A percentile compares a stretch with the other conserved stretches of the same genome.
These are phyloP conservation scores for Bocquillonia castaneifolia DNA, from an alignment of 441 rosid species.

Conservation along the genomic window DNA sequence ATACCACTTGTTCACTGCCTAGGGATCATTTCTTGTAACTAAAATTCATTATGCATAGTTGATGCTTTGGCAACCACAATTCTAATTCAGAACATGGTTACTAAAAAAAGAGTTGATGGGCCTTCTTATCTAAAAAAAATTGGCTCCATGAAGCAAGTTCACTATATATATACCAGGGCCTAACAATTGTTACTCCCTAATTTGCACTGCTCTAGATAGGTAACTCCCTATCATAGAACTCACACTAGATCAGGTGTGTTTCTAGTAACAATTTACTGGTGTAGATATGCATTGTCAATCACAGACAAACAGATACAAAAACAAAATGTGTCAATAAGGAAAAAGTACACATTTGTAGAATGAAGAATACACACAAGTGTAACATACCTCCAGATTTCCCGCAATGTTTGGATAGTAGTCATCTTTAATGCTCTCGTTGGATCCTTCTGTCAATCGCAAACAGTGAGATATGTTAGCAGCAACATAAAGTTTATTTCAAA, in stretches of 20 bases:
- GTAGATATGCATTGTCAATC: neutral
- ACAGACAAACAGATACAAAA: neutral
- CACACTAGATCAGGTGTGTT: too few species aligned
- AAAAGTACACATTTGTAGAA: neutral
- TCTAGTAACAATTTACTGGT: neutral
- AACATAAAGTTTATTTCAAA: neutral
- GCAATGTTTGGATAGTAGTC: slow-evolving; percentile 66
- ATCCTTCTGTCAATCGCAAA: slow-evolving; percentile 47
- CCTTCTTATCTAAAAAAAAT: neutral
- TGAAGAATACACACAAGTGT: neutral
- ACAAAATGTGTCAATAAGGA: neutral
- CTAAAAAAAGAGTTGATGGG: neutral
- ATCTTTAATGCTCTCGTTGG: slow-evolving; percentile 64
- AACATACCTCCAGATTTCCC: slow-evolving; percentile 81
- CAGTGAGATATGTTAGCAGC: neutral
- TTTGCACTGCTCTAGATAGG: neutral
- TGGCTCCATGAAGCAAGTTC: too few species aligned
- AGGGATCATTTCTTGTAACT: too few species aligned
- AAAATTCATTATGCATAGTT: neutral
- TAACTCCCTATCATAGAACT: neutral
- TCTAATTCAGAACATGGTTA: too few species aligned
- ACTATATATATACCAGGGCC: too few species aligned
- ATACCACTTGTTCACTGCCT: neutral
- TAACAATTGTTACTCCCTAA: neutral
- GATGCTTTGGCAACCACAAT: too few species aligned